Base-by-base conservation (phyloP, 2,329 filamentous ascomycete species). In the Neurospora crassa region DNA sequence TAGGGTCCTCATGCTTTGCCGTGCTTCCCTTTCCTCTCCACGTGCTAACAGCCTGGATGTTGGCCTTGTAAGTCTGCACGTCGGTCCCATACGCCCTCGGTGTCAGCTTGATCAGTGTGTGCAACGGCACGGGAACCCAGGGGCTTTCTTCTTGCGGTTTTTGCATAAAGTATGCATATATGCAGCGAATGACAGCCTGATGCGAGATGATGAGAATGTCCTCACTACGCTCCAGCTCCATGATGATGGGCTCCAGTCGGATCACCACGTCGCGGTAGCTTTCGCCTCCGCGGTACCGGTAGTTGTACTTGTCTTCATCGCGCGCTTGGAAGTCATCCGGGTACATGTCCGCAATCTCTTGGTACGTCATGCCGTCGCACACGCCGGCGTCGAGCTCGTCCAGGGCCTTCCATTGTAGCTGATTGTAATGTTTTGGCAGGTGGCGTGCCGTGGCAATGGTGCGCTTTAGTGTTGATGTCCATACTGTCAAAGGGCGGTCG, bases 221-320 rank as follows among this genome's bases (percentile, higher is more conserved):
- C 81, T 98, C 96, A 76, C 91, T 93, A 74, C 96, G 89, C 82
- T 99, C 96, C 69, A 99, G 86, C 80, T 99, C 96, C 96, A 99
- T 99, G 83, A 99, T 99, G 82, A 99, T 99, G 73, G 96, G 96
- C 79, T 99, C 96, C 0, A 99, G 89, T 0, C 96, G 93, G 78
- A 97, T 98, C 53, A 99, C 96, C 1, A 99, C 95, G 78, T 99
- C 96, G 71, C 95, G 92, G 81, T 99, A 91, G 73, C 92, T 96
- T 83, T 99, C 96, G 70, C 96, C 96, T 74, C 96, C 96, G 5
- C 96, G 91, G 82, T 99, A 99, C 71, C 96, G 93, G 83, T 99
- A 99, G 84, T 99, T 98, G 88, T 98, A 98, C 82, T 99, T 99
- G 85, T 99, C 96, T 76, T 97, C 93, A 81, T 99, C 96, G 74